These are phyloP conservation scores for Seiridium cupressi DNA, from an alignment of 2,329 filamentous ascomycete species.

Conservation along the genomic window DNA sequence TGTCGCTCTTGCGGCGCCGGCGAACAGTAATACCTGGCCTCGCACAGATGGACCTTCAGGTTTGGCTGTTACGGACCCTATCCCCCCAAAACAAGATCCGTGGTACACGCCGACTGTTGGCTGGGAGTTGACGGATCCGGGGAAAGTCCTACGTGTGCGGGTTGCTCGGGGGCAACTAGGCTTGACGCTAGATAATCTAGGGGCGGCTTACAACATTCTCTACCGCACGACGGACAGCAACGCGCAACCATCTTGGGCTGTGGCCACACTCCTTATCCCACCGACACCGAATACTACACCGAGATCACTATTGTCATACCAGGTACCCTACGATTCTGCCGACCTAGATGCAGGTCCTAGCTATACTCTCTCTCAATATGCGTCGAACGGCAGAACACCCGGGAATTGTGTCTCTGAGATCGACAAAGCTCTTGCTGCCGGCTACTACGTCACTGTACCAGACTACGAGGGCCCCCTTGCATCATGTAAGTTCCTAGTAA, in stretches of 20 bases:
- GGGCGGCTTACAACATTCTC: conserved; percentile 31
- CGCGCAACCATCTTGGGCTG: conserved; percentile 33
- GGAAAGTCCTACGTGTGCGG: conserved; percentile 12
- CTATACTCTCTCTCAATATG: conserved; percentile 20
- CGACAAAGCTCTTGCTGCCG: conserved; percentile 33
- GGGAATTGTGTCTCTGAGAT: conserved; percentile 21
- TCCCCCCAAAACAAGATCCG: conserved; percentile 32
- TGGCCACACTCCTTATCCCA: conserved; percentile 31
- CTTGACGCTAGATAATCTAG: conserved; percentile 7
- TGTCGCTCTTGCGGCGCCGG: neutral
- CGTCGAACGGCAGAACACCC: conserved; percentile 13
- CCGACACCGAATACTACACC: neutral
- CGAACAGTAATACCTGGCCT: neutral
- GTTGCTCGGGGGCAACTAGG: conserved; percentile 13
- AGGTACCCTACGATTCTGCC: conserved; percentile 34
- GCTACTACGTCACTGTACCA: conserved; percentile 45
- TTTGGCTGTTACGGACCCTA: neutral
- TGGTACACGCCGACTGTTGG: conserved; percentile 30
- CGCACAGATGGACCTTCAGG: neutral
- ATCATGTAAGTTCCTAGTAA: conserved; percentile 24
- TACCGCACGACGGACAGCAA: conserved; percentile 35
- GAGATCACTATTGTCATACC: conserved; percentile 34
- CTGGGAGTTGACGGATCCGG: conserved; percentile 16
- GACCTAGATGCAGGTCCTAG: conserved; percentile 34
- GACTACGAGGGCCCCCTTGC: conserved; percentile 44